Evolutionary conservation across 2,329 filamentous ascomycete species (phyloP).

Genomic region (Xylariaceae sp.): DNA sequence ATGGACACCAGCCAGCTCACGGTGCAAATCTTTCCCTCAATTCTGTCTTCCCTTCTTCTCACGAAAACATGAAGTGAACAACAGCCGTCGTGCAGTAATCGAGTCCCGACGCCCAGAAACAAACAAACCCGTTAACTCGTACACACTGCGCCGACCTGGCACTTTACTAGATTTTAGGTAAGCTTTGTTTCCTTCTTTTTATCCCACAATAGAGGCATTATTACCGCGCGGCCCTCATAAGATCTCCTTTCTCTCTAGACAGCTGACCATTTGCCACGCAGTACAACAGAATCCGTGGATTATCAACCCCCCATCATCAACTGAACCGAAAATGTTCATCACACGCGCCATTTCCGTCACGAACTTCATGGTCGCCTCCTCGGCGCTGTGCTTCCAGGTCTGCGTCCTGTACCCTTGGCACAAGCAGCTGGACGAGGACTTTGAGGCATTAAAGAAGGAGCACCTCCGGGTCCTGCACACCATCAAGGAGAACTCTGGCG

Average conservation of each 20-base stretch:
- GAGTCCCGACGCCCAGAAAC: background rate
- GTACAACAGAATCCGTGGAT: background rate
- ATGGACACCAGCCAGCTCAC: background rate
- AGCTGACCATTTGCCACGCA: background rate
- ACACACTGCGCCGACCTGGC: background rate
- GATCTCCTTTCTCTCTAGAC: background rate
- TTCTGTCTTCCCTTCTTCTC: background rate
- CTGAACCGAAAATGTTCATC: slow-evolving; percentile 29
- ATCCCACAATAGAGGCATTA: too few relatives aligned
- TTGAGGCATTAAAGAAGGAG: slow-evolving; percentile 53
- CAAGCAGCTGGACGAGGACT: slow-evolving; percentile 57
- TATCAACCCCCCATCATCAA: background rate
- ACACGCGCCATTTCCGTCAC: slow-evolving; percentile 51
- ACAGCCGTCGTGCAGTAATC: background rate
- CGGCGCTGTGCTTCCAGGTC: slow-evolving; percentile 61
- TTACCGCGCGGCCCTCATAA: background rate
- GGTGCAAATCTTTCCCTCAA: background rate
- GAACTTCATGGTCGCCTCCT: slow-evolving; percentile 61
- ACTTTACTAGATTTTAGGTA: background rate
- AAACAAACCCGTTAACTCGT: background rate
- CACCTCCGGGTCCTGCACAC: slow-evolving; percentile 42
- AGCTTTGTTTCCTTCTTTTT: background rate
- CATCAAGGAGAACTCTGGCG: slow-evolving; percentile 31
- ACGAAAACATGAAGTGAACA: slow-evolving; percentile 7
- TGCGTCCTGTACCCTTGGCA: slow-evolving; percentile 68